A percentile compares a stretch with the other conserved stretches of the same genome.
These are phyloP conservation scores for Pigoraptor vietnamica DNA, from an alignment of 78 protist genomes.

Conservation along the genomic window DNA sequence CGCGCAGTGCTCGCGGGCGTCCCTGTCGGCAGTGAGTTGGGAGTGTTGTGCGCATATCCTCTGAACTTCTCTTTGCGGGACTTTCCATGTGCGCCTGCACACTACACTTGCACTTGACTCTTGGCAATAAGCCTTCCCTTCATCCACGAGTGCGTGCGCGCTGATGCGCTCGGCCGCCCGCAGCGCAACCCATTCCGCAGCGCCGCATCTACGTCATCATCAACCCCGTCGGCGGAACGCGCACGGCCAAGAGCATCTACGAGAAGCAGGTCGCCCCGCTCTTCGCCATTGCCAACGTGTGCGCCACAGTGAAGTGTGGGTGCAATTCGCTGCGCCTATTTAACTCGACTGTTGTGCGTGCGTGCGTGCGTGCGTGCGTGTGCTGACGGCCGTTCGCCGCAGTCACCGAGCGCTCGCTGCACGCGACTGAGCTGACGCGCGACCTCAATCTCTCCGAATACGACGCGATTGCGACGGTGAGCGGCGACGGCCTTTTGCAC, in stretches of 20 bases:
- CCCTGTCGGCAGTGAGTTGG: background rate
- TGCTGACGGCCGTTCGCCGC: background rate
- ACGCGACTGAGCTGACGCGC: background rate
- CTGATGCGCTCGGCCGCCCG: no score
- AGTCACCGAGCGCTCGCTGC: background rate
- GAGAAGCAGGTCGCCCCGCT: background rate
- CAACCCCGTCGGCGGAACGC: constrained; percentile 2
- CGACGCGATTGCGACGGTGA: background rate
- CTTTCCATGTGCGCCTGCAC: no score
- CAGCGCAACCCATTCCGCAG: background rate
- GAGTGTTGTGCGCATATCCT: background rate
- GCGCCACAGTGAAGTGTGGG: background rate
- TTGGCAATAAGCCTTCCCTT: no score
- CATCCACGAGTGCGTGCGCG: no score
- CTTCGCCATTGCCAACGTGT: background rate
- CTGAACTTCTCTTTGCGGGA: no score
- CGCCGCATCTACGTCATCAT: background rate
- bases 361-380: background rate
- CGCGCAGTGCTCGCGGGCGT: background rate
- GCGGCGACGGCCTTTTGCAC: constrained; percentile 19
- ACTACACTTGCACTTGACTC: no score
- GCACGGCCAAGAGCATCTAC: background rate
- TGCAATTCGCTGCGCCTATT: background rate
- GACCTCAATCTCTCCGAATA: background rate
- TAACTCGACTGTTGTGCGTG: background rate